These are phyloP conservation scores for Fraxinus greggii DNA, from an alignment of 305 asterid genomes.

Conservation along the genomic window DNA sequence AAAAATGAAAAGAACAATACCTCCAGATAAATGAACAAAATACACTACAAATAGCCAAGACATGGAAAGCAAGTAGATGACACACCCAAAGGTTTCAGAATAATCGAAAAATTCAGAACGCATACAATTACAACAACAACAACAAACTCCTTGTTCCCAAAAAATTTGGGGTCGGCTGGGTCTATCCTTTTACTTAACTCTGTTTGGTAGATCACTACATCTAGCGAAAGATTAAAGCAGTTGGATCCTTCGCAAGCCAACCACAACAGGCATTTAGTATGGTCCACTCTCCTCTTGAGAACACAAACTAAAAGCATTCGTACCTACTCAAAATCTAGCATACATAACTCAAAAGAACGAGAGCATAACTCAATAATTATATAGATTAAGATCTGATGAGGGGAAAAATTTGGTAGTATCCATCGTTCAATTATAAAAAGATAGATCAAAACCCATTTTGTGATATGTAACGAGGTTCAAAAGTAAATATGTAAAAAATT, in stretches of 20 bases:
- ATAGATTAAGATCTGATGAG: background rate
- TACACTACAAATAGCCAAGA: conserved; percentile 14
- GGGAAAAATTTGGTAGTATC: background rate
- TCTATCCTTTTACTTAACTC: background rate
- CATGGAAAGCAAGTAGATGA: background rate
- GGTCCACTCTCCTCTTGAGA: background rate
- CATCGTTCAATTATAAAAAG: conserved; percentile 5
- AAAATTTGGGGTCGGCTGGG: background rate
- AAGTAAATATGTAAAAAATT: background rate
- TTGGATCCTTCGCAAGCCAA: background rate
- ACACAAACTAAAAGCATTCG: background rate
- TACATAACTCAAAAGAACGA: background rate
- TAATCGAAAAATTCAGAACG: conserved; percentile 7
- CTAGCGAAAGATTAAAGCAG: background rate
- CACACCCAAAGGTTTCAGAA: conserved; percentile 16
- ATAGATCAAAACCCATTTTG: background rate
- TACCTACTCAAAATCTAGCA: background rate
- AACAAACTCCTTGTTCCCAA: background rate
- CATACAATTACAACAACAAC: conserved; percentile 1
- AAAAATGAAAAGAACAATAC: background rate
- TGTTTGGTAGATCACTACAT: background rate
- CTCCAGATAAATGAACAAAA: conserved; percentile 2
- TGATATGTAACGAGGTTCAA: background rate
- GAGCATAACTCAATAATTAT: background rate
- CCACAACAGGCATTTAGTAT: background rate